Evolutionary conservation across 164 flowering plant genomes (phyloP).

Genomic region (Houttuynia cordata): DNA sequence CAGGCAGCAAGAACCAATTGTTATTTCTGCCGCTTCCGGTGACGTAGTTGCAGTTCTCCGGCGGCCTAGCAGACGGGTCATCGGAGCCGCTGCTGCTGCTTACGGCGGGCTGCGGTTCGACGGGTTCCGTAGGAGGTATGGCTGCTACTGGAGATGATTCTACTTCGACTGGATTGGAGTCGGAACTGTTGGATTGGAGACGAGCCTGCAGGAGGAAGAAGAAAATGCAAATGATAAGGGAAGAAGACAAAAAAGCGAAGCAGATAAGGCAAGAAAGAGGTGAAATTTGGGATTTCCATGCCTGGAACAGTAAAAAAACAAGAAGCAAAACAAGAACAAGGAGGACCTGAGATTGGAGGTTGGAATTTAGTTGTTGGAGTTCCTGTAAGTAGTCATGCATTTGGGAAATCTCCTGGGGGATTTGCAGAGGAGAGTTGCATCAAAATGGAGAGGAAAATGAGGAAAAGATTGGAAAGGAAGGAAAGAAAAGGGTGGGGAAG

Average conservation of each 20-base stretch:
- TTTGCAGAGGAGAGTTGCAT: neutral
- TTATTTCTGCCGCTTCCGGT: too few relatives aligned
- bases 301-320: neutral
- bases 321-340: neutral
- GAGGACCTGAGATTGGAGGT: conserved; percentile 23
- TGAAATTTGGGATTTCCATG: too few relatives aligned
- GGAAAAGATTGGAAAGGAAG: neutral
- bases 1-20: conserved; percentile 5
- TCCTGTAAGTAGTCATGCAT: conserved; percentile 3
- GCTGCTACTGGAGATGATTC: too few relatives aligned
- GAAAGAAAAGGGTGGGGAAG: neutral
- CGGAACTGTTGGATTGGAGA: too few relatives aligned
- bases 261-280: neutral
- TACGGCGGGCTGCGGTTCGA: too few relatives aligned
- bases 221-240: conserved; percentile 1
- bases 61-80: too few relatives aligned
- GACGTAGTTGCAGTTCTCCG: too few relatives aligned
- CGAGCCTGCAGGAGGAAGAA: neutral
- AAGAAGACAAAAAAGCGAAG: too few relatives aligned
- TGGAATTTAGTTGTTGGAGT: conserved; percentile 16
- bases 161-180: too few relatives aligned
- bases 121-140: too few relatives aligned
- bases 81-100: too few relatives aligned
- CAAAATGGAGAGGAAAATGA: neutral
- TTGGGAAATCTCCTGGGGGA: conserved; percentile 24